A percentile compares a stretch with the other conserved stretches of the same genome.
phyloP scores from a whole-genome alignment of 371 early-diverging fungal genomes.

The Circinella minor region DNA sequence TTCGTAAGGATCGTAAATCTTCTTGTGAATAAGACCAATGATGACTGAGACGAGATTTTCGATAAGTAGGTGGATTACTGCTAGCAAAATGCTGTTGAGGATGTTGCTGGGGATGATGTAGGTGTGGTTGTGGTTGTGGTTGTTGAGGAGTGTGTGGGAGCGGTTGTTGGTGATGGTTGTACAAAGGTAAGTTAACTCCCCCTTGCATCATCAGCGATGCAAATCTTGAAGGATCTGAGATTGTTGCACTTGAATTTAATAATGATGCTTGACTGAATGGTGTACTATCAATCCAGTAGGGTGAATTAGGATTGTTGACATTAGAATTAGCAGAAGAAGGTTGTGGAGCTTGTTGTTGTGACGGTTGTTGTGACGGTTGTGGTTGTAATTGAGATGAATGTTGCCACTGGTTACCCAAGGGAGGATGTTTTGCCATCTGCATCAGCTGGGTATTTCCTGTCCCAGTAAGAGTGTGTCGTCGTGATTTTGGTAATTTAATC shows the following conservation, averaged over 20 bases:
- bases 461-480: conserved; percentile 20
- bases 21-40: conserved; percentile 28
- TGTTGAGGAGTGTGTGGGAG: conserved; percentile 16
- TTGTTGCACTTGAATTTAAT: conserved; percentile 24
- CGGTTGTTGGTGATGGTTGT: conserved; percentile 30
- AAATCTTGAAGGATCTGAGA: conserved; percentile 24
- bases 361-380: neutral
- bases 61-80: conserved; percentile 11
- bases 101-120: conserved; percentile 9
- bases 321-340: neutral
- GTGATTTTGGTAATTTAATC: conserved; percentile 18
- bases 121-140: conserved; percentile 8
- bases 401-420: neutral
- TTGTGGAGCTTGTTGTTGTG: neutral
- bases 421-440: conserved; percentile 10
- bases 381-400: neutral
- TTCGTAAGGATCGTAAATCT: conserved; percentile 22
- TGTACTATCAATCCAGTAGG: neutral
- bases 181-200: conserved; percentile 18
- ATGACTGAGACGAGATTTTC: conserved; percentile 21
- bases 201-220: conserved; percentile 25
- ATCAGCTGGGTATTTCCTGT: conserved; percentile 6
- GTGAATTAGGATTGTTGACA: neutral
- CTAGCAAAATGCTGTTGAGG: neutral
- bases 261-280: conserved; percentile 18